Evolutionary conservation across 2,329 filamentous ascomycete species (phyloP), one percentile per base, ranked within the genome.

Genomic region (Neofusicoccum parvum): DNA sequence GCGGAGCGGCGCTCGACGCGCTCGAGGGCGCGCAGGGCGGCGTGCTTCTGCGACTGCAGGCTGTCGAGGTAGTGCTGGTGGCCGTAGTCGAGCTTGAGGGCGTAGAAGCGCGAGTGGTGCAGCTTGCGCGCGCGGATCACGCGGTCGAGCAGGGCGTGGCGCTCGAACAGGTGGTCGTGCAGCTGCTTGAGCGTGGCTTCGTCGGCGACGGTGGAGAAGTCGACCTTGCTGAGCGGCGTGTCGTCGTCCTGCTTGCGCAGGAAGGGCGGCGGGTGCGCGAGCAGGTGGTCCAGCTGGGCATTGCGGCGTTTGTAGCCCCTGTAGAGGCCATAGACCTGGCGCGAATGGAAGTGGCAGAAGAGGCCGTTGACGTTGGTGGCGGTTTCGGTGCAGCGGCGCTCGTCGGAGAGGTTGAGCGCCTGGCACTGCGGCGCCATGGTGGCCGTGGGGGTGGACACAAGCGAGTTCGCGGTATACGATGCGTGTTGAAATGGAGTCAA

Each of bases 301-400:
- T 83, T 83, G 48, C 81, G 80, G 46, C 72, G 76, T 68, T 84
- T 84, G 71, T 85, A 84, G 9, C 82, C 82, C 59, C 77, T 75
- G 70, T 84, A 84, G 3, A 85, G 73, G 43, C 62, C 62, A 43
- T 49, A 46, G 62, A 49, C 62, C 68, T 81, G 79, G 64, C 73
- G 76, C 0, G 79, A 77, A 67, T 81, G 79, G 64, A 79, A 80
- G 23, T 67, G 69, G 69, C 80, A 82, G 67, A 81, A 80, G 41
- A 81, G 71, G 6, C 77, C 75, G 71, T 81, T 78, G 62, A 75
- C 66, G 45, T 78, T 79, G 11, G 77, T 81, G 6, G 80, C 78
- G 54, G 72, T 69, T 12, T 74, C 72, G 5, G 70, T 66, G 65
- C 78, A 81, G 17, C 69, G 72, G 51, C 74, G 70, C 56, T 74